Percentiles rank a stretch among this genome's conserved stretches.
These are phyloP conservation scores for Laguncularia racemosa DNA, from an alignment of 345 rosid species.

Conservation along the genomic window DNA sequence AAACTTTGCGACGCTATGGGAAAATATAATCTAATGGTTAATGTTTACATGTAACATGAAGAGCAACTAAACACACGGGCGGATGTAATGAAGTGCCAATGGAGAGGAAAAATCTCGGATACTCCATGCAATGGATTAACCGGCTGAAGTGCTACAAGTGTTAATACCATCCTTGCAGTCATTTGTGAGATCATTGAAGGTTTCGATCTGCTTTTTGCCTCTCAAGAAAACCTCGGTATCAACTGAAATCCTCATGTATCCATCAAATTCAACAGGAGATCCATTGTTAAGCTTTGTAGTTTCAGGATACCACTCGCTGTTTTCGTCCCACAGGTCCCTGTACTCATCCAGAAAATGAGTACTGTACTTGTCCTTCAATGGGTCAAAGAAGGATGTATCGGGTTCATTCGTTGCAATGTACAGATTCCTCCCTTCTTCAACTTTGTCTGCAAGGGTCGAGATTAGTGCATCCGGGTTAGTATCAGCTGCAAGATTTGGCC, in stretches of 20 bases:
- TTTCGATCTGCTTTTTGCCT: constrained; percentile 91
- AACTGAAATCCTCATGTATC: constrained; percentile 82
- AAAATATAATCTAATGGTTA: too few relatives aligned
- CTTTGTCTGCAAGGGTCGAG: constrained; percentile 53
- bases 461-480: constrained; percentile 64
- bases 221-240: constrained; percentile 93
- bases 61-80: constrained; percentile 2
- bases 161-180: constrained; percentile 88
- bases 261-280: constrained; percentile 78
- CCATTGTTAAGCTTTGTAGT: constrained; percentile 77
- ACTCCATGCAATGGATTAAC: constrained; percentile 17
- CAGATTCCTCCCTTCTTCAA: constrained; percentile 73
- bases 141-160: constrained; percentile 64
- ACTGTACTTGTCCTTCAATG: constrained; percentile 70
- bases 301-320: constrained; percentile 86
- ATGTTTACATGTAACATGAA: not conserved
- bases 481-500: constrained; percentile 83
- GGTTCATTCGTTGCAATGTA: constrained; percentile 84
- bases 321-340: constrained; percentile 80
- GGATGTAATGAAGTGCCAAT: not conserved
- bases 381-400: constrained; percentile 55
- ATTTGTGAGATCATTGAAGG: constrained; percentile 81
- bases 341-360: constrained; percentile 82
- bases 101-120: not conserved
- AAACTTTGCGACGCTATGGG: too few relatives aligned